Evolutionary conservation across 345 rosid genomes (phyloP), one percentile per base, ranked within the genome.

Genomic region (Populus ilicifolia): DNA sequence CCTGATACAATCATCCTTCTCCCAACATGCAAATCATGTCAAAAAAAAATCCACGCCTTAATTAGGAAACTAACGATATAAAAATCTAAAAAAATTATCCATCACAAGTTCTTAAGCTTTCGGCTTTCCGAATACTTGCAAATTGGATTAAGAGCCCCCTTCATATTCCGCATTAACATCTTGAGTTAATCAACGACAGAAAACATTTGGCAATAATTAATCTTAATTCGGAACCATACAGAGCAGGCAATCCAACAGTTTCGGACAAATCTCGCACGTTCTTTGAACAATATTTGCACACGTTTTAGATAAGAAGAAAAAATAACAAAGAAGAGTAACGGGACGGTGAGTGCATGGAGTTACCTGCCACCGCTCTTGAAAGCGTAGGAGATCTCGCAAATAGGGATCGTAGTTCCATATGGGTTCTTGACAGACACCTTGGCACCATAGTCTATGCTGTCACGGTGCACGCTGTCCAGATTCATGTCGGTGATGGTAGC

Each of bases 1-100:
- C 98, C 98, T 2, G 91, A 79, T 2, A 90, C 97, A 23, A 94
- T 94, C 86, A 63, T 94, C 78, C 99, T 93, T 83, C 11, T 63
- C n/a, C 74, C 50, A 25, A 50, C 25, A 7, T 17, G 18, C 70
- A 25, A 23, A 33, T 54, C 69, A 48, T 50, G n/a, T 52, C 17
- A 43, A 56, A 20, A 6, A 6, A 67, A 36, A 13, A 23, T 29
- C 64, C 16, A 59, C 14, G 8, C 1, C 17, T n/a, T 9, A 27
- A 27, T 27, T 27, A 0, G 2, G 3, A 52, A 20, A 17, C 9
- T 52, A 33, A 4, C 5, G 0, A 33, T 4, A 4, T 33, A 33
- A 4, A 33, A 33, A 33, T 33, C 36, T 33, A 33, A 33, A 33
- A 33, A 33, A 33, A 4, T 16, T 48, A 3, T 4, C 16, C 1